Evolutionary conservation across 2,329 filamentous ascomycete genomes (phyloP).

Genomic region (Elsinoe ampelina): DNA sequence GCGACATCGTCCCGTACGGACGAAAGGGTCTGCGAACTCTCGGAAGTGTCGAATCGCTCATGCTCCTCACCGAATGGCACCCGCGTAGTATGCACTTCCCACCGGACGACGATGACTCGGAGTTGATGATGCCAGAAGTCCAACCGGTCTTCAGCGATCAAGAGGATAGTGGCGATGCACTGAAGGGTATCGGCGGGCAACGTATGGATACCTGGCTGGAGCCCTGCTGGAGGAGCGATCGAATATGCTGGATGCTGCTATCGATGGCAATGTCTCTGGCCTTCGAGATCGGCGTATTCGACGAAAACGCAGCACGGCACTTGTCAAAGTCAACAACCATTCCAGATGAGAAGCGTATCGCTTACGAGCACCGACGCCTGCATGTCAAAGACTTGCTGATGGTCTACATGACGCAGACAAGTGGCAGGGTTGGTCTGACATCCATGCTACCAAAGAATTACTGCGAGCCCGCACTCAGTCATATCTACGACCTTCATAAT

Average conservation of each 20-base stretch:
- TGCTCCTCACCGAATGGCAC: conserved; percentile 96
- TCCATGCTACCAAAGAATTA: conserved; percentile 68
- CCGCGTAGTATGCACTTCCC: conserved; percentile 91
- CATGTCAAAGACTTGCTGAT: conserved; percentile 79
- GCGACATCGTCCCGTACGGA: conserved; percentile 51
- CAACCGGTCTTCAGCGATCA: conserved; percentile 39
- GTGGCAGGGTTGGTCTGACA: conserved; percentile 81
- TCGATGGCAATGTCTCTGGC: conserved; percentile 83
- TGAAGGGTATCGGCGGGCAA: conserved; percentile 63
- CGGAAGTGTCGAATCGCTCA: conserved; percentile 85
- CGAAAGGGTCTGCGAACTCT: conserved; percentile 70
- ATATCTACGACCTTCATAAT: conserved; percentile 22
- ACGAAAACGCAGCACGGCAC: conserved; percentile 57
- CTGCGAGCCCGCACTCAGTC: conserved; percentile 29
- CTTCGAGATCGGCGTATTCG: conserved; percentile 92
- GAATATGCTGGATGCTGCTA: conserved; percentile 96
- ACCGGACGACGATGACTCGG: conserved; percentile 56
- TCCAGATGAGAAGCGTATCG: conserved; percentile 53
- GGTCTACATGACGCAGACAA: conserved; percentile 89
- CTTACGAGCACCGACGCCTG: conserved; percentile 65
- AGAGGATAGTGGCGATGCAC: conserved; percentile 51
- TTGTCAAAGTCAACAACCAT: conserved; percentile 43
- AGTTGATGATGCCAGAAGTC: conserved; percentile 53
- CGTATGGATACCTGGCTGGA: conserved; percentile 94
- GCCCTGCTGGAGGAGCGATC: conserved; percentile 80